phyloP scores from a whole-genome alignment of 805 yeast species.

The Lachancea kluyveri region DNA sequence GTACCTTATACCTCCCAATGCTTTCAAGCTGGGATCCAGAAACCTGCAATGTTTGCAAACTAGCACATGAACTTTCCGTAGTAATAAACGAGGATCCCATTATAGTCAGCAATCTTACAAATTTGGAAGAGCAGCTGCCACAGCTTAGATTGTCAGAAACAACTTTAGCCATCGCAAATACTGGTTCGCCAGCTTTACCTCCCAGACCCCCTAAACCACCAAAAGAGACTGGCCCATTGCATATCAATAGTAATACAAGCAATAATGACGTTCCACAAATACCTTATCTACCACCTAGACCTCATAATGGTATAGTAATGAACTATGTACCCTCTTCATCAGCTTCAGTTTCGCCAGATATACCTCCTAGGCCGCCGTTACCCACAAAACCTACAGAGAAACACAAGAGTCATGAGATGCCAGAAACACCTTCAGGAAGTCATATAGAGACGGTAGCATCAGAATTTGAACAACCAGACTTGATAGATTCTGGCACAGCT shows the following conservation, averaged over 20 bases:
- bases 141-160: too few species aligned
- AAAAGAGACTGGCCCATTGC: not conserved
- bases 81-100: conserved; percentile 1
- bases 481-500: conserved; percentile 10
- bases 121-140: too few species aligned
- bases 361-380: too few species aligned
- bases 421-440: too few species aligned
- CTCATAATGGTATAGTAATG: too few species aligned
- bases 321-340: too few species aligned
- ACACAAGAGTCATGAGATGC: too few species aligned
- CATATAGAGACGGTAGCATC: too few species aligned
- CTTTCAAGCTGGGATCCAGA: conserved; percentile 49
- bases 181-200: conserved; percentile 33
- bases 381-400: too few species aligned
- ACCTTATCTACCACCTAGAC: conserved; percentile 7
- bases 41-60: conserved; percentile 9
- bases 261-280: conserved; percentile 12
- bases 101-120: not conserved
- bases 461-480: conserved; percentile 11
- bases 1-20: conserved; percentile 64
- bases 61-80: conserved; percentile 13
- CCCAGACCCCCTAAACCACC: conserved; percentile 7
- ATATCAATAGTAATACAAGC: conserved; percentile 30
- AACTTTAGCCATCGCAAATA: too few species aligned
- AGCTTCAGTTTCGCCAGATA: too few species aligned